These are phyloP conservation scores for Solanum neorickii DNA, from an alignment of 257 asterid species.

Conservation along the genomic window DNA sequence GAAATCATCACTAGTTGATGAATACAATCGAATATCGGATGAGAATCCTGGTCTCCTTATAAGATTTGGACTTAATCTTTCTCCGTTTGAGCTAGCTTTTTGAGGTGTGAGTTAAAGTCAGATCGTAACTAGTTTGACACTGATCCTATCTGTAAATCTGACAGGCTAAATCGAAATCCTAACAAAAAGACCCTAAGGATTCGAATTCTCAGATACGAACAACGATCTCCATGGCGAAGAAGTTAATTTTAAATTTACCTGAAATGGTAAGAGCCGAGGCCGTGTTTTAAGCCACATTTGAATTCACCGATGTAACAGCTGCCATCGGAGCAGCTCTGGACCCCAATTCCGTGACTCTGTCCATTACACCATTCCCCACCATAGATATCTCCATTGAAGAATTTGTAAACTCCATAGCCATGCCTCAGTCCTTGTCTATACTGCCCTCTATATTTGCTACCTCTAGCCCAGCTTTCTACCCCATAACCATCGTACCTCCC, in stretches of 20 bases:
- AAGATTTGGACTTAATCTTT: neutral
- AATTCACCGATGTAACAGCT: constrained; percentile 75
- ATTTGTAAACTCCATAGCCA: constrained; percentile 72
- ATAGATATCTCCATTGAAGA: constrained; percentile 71
- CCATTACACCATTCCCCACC: constrained; percentile 90
- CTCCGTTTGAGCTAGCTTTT: neutral
- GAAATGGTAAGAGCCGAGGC: constrained; percentile 85
- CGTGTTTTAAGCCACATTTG: constrained; percentile 71
- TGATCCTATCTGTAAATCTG: neutral
- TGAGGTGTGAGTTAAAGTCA: neutral
- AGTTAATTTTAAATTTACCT: constrained; percentile 24
- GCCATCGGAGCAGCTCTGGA: constrained; percentile 85
- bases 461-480: constrained; percentile 83
- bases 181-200: neutral
- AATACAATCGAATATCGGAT: neutral
- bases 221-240: neutral
- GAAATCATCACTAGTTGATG: neutral
- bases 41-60: neutral
- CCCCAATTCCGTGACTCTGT: constrained; percentile 78
- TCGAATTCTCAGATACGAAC: neutral
- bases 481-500: constrained; percentile 87
- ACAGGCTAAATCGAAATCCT: neutral
- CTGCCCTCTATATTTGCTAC: constrained; percentile 78
- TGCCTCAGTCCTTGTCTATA: constrained; percentile 73
- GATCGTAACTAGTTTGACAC: neutral